Percentiles rank a stretch among this genome's conserved stretches.
phyloP scores from a whole-genome alignment of 2,329 filamentous ascomycete species.

The Claviceps africana region DNA sequence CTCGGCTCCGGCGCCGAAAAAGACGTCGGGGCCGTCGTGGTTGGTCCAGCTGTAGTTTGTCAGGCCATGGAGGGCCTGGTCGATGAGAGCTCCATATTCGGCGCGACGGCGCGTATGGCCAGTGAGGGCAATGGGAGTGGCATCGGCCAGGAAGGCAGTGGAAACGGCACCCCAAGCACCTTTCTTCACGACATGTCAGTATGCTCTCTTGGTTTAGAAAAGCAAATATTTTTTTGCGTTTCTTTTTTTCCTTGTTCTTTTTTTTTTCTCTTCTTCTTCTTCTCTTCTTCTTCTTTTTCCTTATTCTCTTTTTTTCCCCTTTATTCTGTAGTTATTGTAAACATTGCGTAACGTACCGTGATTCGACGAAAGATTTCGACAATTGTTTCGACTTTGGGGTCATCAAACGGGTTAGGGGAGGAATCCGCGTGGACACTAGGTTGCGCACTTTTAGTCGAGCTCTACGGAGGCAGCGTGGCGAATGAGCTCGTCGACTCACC shows the following conservation, averaged over 20 bases:
- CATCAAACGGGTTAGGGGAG: slow-evolving; percentile 58
- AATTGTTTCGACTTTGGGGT: slow-evolving; percentile 77
- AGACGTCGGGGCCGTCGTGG: slow-evolving; percentile 61
- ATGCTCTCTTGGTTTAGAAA: background rate
- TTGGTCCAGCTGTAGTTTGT: slow-evolving; percentile 72
- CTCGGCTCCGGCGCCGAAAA: slow-evolving; percentile 72
- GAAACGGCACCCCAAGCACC: slow-evolving; percentile 54
- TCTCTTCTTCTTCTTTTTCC: background rate
- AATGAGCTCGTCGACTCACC: slow-evolving; percentile 23
- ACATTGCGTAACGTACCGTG: slow-evolving; percentile 32
- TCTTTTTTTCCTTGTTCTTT: background rate
- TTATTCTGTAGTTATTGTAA: too few species aligned
- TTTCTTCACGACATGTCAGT: slow-evolving; percentile 16
- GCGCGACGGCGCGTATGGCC: slow-evolving; percentile 59
- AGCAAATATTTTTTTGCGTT: background rate
- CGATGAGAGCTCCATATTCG: slow-evolving; percentile 57
- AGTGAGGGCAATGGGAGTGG: slow-evolving; percentile 62
- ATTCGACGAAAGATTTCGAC: slow-evolving; percentile 63
- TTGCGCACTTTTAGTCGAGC: background rate
- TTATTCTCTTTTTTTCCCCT: too few species aligned
- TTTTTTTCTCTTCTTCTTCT: background rate
- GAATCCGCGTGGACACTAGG: slow-evolving; percentile 59
- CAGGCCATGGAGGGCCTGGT: slow-evolving; percentile 62
- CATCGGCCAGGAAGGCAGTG: slow-evolving; percentile 71
- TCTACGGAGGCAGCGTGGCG: background rate